A percentile compares a stretch with the other conserved stretches of the same genome.
Evolutionary conservation across 768 basidiomycete genomes (phyloP).

Genomic region (Naganishia vaughanmartiniae): DNA sequence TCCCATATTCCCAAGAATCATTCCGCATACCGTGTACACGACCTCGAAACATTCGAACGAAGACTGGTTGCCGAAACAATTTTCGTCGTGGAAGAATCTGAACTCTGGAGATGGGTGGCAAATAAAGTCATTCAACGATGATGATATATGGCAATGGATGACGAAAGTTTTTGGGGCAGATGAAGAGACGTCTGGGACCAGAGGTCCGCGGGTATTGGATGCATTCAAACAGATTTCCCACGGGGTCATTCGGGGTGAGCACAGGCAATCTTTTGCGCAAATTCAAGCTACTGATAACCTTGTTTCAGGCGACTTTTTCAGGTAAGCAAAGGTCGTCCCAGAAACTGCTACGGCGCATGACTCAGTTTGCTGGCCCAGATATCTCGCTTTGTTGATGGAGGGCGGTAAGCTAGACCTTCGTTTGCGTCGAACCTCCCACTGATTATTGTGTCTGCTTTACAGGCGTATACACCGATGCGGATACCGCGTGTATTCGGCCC

Average conservation of each 20-base stretch:
- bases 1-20: background rate
- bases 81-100: background rate
- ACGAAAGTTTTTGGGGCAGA: background rate
- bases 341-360: background rate
- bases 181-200: background rate
- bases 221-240: background rate
- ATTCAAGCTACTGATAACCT: background rate
- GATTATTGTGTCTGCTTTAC: background rate
- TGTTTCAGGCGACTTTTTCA: constrained; percentile 22
- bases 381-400: constrained; percentile 39
- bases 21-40: background rate
- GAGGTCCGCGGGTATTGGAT: background rate
- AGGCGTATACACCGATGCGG: constrained; percentile 40
- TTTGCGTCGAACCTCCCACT: background rate
- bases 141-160: background rate
- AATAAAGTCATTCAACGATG: background rate
- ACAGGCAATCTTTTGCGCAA: background rate
- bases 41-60: background rate
- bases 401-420: constrained; percentile 29
- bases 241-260: constrained; percentile 33
- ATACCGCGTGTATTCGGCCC: constrained; percentile 38
- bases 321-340: background rate
- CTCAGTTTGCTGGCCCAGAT: constrained; percentile 25
- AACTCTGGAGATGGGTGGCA: background rate
- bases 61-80: background rate